Base-by-base conservation (phyloP, 2,329 filamentous ascomycete species). In the Alternaria brassicae region DNA sequence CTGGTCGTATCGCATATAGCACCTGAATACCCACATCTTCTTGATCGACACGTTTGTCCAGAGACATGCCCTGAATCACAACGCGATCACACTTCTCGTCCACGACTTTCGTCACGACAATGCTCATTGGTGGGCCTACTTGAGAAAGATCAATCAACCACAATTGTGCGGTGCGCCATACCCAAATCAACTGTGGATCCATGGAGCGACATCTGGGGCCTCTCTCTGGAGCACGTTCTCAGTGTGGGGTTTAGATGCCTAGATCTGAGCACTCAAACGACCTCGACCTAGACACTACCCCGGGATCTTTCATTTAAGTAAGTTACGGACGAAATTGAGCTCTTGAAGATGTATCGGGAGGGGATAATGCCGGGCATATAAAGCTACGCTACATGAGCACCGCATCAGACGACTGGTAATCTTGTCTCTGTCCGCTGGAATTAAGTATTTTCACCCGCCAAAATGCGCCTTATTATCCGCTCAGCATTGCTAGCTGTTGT, bases 401-500 rank as follows among this genome's bases (percentile, higher is more conserved):
- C 15, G 2, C 4, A 15, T 47, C 2, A 17, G 15, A 21, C 8
- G 30, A 8, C 28, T 8, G 12, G 12, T 13, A 47, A 47, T 15
- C n/a, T 28, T 12, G 10, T 23, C 10, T 30, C 28, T 10, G 10
- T 4, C 12, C 40, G 27, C n/a, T 17, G 17, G 6, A 7, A 2
- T 32, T 17, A 30, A 47, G 21, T 32, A 32, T 32, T 17, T 25
- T 10, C 6, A 4, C 2, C 25, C n/a, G 6, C 42, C 15, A 47
- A 32, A n/a, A 58, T 58, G 55, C 48, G 32, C 17, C 4, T 53
- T 32, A 47, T 17, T 12, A 32, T 53, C 21, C 2, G 13, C 19
- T 48, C 49, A 9, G 49, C 30, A 17, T 21, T n/a, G 17, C 17
- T 58, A 17, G 56, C 56, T 15, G 19, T 45, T 30, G 13, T 54